phyloP scores from a whole-genome alignment of 768 basidiomycete genomes.

The Podaxis sp. region DNA sequence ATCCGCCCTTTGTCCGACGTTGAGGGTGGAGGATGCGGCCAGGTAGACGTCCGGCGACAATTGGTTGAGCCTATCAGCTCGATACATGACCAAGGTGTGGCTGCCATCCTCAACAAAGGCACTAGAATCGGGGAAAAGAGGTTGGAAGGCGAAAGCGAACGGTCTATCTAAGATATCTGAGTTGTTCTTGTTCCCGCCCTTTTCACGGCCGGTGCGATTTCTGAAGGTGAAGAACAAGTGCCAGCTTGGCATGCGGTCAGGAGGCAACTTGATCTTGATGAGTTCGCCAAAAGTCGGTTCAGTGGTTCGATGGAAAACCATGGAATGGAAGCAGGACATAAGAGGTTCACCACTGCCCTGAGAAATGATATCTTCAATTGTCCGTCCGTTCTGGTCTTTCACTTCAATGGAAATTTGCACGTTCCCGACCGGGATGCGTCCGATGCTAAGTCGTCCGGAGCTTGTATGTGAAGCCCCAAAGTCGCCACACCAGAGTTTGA shows the following conservation, averaged over 20 bases:
- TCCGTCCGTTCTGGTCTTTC: slow-evolving; percentile 61
- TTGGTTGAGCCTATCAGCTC: slow-evolving; percentile 64
- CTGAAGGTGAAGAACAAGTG: slow-evolving; percentile 95
- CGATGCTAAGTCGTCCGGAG: slow-evolving; percentile 53
- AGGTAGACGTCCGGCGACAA: slow-evolving; percentile 71
- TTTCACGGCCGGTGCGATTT: slow-evolving; percentile 49
- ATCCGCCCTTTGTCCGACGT: slow-evolving; percentile 54
- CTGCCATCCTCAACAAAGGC: slow-evolving; percentile 88
- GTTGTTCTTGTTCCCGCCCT: slow-evolving; percentile 24
- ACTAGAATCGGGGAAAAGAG: slow-evolving; percentile 70
- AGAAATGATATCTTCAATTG: slow-evolving; percentile 69
- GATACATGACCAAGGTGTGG: slow-evolving; percentile 81
- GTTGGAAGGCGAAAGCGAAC: slow-evolving; percentile 92
- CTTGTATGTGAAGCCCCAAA: slow-evolving; percentile 56
- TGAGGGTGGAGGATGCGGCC: slow-evolving; percentile 56
- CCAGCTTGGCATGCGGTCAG: slow-evolving; percentile 65
- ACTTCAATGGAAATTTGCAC: slow-evolving; percentile 93
- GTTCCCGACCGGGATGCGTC: slow-evolving; percentile 56
- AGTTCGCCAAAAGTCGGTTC: slow-evolving; percentile 93
- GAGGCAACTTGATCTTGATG: slow-evolving; percentile 79
- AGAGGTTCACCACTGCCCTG: slow-evolving; percentile 83
- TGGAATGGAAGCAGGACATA: slow-evolving; percentile 79
- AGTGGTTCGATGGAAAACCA: slow-evolving; percentile 85
- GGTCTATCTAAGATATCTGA: slow-evolving; percentile 58
- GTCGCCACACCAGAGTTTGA: slow-evolving; percentile 94